phyloP scores from a whole-genome alignment of 2,329 filamentous ascomycete genomes.

The Sclerotiophoma versabilis region DNA sequence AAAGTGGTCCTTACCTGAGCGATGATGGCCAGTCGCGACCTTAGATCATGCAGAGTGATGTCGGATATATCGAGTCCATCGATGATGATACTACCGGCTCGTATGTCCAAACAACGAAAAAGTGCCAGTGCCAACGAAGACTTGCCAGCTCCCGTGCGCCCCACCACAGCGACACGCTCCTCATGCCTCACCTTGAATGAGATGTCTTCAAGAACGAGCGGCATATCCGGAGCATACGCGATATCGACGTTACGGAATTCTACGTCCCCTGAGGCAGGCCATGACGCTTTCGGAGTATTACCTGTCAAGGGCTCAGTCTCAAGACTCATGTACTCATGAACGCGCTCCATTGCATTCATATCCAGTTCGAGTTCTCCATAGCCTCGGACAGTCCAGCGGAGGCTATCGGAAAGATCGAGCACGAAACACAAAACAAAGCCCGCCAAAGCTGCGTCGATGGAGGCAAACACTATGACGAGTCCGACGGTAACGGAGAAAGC shows the following conservation, averaged over 20 bases:
- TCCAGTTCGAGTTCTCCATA: slow-evolving; percentile 71
- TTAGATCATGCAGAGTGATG: slow-evolving; percentile 50
- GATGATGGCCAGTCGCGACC: slow-evolving; percentile 52
- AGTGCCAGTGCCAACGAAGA: slow-evolving; percentile 55
- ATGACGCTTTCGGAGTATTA: slow-evolving; percentile 69
- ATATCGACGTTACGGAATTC: slow-evolving; percentile 77
- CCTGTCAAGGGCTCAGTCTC: slow-evolving; percentile 64
- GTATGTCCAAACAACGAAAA: slow-evolving; percentile 55
- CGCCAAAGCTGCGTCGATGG: slow-evolving; percentile 72
- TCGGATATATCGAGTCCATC: slow-evolving; percentile 57
- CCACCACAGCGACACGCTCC: slow-evolving; percentile 65
- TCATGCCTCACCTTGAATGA: slow-evolving; percentile 71
- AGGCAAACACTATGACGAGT: slow-evolving; percentile 58
- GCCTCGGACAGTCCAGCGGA: slow-evolving; percentile 71
- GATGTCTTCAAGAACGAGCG: slow-evolving; percentile 73
- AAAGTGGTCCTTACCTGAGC: neutral
- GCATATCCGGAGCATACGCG: slow-evolving; percentile 73
- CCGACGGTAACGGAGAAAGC: slow-evolving; percentile 72
- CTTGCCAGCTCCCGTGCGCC: slow-evolving; percentile 61
- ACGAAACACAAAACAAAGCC: slow-evolving; percentile 80
- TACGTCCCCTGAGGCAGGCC: slow-evolving; percentile 77
- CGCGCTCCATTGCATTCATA: slow-evolving; percentile 81
- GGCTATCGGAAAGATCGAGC: slow-evolving; percentile 69
- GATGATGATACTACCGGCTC: slow-evolving; percentile 51
- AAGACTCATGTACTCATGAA: slow-evolving; percentile 73